Evolutionary conservation across 192 early-diverging fungal species (phyloP).

Genomic region (Globomyces pollinis-pini): DNA sequence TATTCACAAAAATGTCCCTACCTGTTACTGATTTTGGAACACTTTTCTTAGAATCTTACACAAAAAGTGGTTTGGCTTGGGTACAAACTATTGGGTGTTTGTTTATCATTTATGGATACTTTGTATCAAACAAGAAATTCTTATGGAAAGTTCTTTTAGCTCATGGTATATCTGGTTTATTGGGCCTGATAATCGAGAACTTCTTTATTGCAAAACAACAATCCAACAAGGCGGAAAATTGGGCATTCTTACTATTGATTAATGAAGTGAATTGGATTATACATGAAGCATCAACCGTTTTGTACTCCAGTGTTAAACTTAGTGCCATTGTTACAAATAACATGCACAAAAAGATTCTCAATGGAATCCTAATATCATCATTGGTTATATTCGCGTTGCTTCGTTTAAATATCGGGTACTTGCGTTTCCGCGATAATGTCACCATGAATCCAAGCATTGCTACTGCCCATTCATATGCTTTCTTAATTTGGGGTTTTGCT

Average conservation of each 20-base stretch:
- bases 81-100: not conserved
- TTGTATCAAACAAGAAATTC: not conserved
- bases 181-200: slow-evolving; percentile 3
- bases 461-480: slow-evolving; percentile 21
- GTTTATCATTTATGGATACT: not conserved
- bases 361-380: slow-evolving; percentile 11
- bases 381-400: slow-evolving; percentile 7
- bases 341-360: not conserved
- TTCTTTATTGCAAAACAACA: slow-evolving; percentile 3
- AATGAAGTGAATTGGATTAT: slow-evolving; percentile 30
- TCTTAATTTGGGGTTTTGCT: slow-evolving; percentile 21
- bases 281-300: slow-evolving; percentile 6
- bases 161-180: slow-evolving; percentile 4
- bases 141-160: slow-evolving; percentile 3
- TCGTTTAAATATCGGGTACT: slow-evolving; percentile 17
- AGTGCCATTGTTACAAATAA: not conserved
- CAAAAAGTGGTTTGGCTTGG: not conserved
- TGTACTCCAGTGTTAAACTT: slow-evolving; percentile 15
- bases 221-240: not conserved
- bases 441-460: slow-evolving; percentile 8
- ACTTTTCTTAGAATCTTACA: not conserved
- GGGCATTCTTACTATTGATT: not conserved
- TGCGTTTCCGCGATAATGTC: slow-evolving; percentile 1
- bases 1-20: too few relatives aligned
- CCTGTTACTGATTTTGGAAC: not conserved